Conservation (phyloP, 2,329 filamentous ascomycete species). For the Botryotinia calthae region DNA sequence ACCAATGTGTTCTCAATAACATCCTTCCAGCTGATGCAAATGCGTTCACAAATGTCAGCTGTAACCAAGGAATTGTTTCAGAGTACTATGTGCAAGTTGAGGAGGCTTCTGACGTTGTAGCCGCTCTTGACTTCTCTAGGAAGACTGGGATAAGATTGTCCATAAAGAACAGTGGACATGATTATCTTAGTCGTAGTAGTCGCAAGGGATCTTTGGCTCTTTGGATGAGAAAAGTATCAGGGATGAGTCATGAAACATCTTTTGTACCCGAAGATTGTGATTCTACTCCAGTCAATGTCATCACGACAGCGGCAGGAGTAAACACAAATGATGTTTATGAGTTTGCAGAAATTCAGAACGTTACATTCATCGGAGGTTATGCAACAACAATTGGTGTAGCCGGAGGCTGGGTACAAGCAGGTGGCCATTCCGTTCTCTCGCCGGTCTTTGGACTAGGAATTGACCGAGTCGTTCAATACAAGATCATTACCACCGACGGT, state of each 20-base stretch:
- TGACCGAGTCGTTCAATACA: slow-evolving; percentile 49
- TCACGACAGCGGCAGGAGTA: slow-evolving; percentile 32
- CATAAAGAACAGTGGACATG: slow-evolving; percentile 35
- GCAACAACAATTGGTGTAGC: slow-evolving; percentile 49
- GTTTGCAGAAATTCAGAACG: slow-evolving; percentile 34
- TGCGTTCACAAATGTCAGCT: slow-evolving; percentile 25
- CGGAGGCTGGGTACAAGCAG: slow-evolving; percentile 49
- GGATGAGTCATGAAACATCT: slow-evolving; percentile 7
- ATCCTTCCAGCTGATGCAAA: slow-evolving; percentile 27
- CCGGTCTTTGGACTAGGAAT: slow-evolving; percentile 50
- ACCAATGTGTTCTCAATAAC: slow-evolving; percentile 37
- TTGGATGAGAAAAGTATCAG: slow-evolving; percentile 25
- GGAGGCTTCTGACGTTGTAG: slow-evolving; percentile 45
- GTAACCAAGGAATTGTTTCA: slow-evolving; percentile 26
- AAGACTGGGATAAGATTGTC: slow-evolving; percentile 43
- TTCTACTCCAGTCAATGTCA: slow-evolving; percentile 26
- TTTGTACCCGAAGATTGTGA: slow-evolving; percentile 26
- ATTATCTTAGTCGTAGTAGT: slow-evolving; percentile 33
- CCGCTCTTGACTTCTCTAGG: slow-evolving; percentile 44
- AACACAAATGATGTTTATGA: slow-evolving; percentile 31
- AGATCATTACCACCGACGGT: slow-evolving; percentile 50
- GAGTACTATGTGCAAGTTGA: slow-evolving; percentile 26
- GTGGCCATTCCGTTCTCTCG: slow-evolving; percentile 54
- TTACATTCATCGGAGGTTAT: slow-evolving; percentile 32
- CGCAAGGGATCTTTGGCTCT: slow-evolving; percentile 25